Base-by-base conservation (phyloP, 441 rosid species). In the Raphanus hybrid region DNA sequence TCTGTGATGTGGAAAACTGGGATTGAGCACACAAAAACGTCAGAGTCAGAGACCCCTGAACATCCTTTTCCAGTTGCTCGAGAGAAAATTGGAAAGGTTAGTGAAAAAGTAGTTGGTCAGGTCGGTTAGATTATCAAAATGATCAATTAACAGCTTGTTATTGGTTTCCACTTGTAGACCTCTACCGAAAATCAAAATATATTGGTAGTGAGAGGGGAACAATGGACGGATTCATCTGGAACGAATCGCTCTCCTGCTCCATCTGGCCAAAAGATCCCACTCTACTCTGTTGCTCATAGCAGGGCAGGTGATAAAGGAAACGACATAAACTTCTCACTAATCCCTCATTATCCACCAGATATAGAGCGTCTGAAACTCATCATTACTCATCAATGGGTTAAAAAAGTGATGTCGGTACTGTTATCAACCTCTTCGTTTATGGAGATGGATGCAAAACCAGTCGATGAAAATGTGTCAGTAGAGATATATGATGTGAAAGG, bases 251-350 rank as follows among this genome's bases (percentile, higher is more conserved):
- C 81, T 73, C 83, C 97, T 45, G 96, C 90, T 73, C 88, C 87
- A 9, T 63, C 84, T 12, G 86, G 91, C 60, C 82, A 78, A 78
- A 86, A 82, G 86, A 83, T 92, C 78, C 85, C 85, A 2, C 92
- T 94, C 32, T 90, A 91, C 83, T 61, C 73, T 43, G 84, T 91
- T 32, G 96, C 95, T 32, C 97, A 94, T 69, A 70, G 97, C 75
- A 82, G 99, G 66, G 89, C 87, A 6, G 97, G 99, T 39, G 97
- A 92, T 80, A 92, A 94, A 85, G 97, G 99, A 82, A 90, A 90
- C 66, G 94, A 88, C 86, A 61, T 88, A 84, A 92, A 94, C 81
- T 88, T 92, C 81, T 91, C 99, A 45, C 37, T 94, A 75, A 90
- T 94, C 78, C 99, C 98, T 8, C 87, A 90, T 78, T 84, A 80